Percentiles rank a stretch among this genome's conserved stretches.
These are phyloP conservation scores for Lathyrus oleraceus DNA, from an alignment of 306 rosid species.

Conservation along the genomic window DNA sequence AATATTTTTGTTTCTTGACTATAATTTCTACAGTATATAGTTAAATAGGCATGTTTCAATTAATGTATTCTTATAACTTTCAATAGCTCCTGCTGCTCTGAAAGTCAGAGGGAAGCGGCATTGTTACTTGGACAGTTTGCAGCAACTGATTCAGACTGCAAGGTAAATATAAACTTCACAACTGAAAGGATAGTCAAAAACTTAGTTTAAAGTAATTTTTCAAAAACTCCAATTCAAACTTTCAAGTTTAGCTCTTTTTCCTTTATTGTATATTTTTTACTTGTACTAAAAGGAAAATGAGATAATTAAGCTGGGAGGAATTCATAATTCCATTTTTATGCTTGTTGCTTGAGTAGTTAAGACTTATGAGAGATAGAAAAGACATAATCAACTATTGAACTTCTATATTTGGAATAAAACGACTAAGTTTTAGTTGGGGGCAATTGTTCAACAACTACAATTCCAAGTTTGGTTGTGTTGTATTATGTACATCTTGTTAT, in stretches of 20 bases:
- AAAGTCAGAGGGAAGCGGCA: constrained; percentile 99
- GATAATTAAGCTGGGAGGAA: constrained; percentile 10
- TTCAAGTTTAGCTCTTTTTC: constrained; percentile 9
- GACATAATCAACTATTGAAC: background rate
- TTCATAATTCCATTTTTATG: background rate
- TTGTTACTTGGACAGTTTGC: constrained; percentile 98
- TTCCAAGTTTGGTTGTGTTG: constrained; percentile 19
- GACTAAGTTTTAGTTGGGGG: background rate
- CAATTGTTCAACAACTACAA: constrained; percentile 14
- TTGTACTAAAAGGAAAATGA: constrained; percentile 12
- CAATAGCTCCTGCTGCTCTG: constrained; percentile 89
- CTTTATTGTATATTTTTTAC: constrained; percentile 17
- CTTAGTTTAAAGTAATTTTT: constrained; percentile 17
- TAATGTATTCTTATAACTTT: constrained; percentile 28
- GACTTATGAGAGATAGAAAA: background rate
- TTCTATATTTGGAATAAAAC: background rate
- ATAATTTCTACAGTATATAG: constrained; percentile 1
- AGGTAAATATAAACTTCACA: constrained; percentile 50
- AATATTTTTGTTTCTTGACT: constrained; percentile 3
- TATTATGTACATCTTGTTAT: constrained; percentile 8
- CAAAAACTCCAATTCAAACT: constrained; percentile 9
- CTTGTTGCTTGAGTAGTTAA: constrained; percentile 26
- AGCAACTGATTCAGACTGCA: constrained; percentile 97
- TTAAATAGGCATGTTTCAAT: background rate
- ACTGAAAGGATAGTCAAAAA: constrained; percentile 3